Conservation (phyloP, 805 yeast genomes). For the Candida boidinii region DNA sequence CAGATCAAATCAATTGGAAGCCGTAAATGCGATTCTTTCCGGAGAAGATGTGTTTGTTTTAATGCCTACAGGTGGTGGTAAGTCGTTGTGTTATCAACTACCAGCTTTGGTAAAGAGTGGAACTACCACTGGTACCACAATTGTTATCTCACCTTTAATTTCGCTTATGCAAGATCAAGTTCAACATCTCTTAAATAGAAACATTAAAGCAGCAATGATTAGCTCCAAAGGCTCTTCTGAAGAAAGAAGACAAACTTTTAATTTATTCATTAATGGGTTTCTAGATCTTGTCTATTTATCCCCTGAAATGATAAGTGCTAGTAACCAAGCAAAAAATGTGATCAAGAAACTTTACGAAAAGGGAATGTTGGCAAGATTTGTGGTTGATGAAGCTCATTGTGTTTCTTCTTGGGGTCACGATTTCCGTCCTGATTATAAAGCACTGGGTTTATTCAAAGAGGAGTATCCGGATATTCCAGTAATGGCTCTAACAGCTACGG, state of each 20-base stretch:
- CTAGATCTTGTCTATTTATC: slow-evolving; percentile 78
- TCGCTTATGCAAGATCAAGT: slow-evolving; percentile 98
- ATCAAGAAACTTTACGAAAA: slow-evolving; percentile 48
- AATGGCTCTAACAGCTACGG: slow-evolving; percentile 97
- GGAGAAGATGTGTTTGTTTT: slow-evolving; percentile 89
- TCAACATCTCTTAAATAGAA: slow-evolving; percentile 57
- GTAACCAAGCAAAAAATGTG: slow-evolving; percentile 56
- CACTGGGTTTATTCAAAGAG: slow-evolving; percentile 60
- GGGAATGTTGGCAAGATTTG: slow-evolving; percentile 67
- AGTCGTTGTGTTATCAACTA: slow-evolving; percentile 88
- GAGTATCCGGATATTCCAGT: slow-evolving; percentile 77
- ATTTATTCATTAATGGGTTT: slow-evolving; percentile 53
- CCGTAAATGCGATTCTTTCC: slow-evolving; percentile 63
- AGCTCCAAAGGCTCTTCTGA: slow-evolving; percentile 63
- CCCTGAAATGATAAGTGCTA: slow-evolving; percentile 88
- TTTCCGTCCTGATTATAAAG: slow-evolving; percentile 91
- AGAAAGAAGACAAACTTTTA: slow-evolving; percentile 56
- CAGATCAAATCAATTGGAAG: slow-evolving; percentile 80
- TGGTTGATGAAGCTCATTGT: slow-evolving; percentile 97
- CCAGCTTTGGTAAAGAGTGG: slow-evolving; percentile 84
- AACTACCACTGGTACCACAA: slow-evolving; percentile 70
- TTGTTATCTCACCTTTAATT: slow-evolving; percentile 89
- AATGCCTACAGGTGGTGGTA: slow-evolving; percentile 99
- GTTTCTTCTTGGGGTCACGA: slow-evolving; percentile 99
- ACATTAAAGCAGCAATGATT: slow-evolving; percentile 80